Percentiles rank a stretch among this genome's conserved stretches.
These are phyloP conservation scores for Colletotrichum lini DNA, from an alignment of 2,329 filamentous ascomycete species.

Conservation along the genomic window DNA sequence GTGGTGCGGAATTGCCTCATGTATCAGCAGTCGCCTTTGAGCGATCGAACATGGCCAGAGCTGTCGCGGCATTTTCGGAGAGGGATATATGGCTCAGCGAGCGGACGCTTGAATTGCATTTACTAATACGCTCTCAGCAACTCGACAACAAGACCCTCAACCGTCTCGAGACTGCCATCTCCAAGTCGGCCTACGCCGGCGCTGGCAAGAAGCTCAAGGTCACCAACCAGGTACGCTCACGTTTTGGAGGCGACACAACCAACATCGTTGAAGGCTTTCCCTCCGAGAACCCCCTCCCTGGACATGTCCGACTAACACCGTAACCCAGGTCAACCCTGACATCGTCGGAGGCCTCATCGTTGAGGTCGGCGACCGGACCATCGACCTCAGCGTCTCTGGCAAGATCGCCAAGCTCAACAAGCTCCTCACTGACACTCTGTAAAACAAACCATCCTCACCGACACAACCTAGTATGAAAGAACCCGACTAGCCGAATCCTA, in stretches of 20 bases:
- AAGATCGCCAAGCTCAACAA: conserved; percentile 99
- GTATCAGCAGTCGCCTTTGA: neutral
- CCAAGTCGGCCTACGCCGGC: conserved; percentile 90
- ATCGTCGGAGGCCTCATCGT: conserved; percentile 95
- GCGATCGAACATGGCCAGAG: neutral
- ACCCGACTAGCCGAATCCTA: conserved; percentile 35
- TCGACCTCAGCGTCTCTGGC: conserved; percentile 94
- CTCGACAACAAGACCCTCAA: conserved; percentile 89
- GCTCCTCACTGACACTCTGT: conserved; percentile 95
- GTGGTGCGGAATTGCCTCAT: neutral
- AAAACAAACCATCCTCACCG: conserved; percentile 64
- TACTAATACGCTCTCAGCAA: conserved; percentile 65
- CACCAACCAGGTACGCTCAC: conserved; percentile 80
- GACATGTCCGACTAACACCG: conserved; percentile 10
- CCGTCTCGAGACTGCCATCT: conserved; percentile 88
- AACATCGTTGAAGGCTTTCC: conserved; percentile 1
- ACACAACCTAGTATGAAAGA: conserved; percentile 23
- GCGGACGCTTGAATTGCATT: neutral
- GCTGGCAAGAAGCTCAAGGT: conserved; percentile 99
- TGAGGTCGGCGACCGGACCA: conserved; percentile 97
- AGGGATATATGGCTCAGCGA: neutral
- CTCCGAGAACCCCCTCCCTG: neutral
- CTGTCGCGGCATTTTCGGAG: neutral
- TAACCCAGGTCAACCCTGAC: conserved; percentile 86
- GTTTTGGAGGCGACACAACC: neutral